Evolutionary conservation across 768 basidiomycete species (phyloP).

Genomic region (Floccularia luteovirens): DNA sequence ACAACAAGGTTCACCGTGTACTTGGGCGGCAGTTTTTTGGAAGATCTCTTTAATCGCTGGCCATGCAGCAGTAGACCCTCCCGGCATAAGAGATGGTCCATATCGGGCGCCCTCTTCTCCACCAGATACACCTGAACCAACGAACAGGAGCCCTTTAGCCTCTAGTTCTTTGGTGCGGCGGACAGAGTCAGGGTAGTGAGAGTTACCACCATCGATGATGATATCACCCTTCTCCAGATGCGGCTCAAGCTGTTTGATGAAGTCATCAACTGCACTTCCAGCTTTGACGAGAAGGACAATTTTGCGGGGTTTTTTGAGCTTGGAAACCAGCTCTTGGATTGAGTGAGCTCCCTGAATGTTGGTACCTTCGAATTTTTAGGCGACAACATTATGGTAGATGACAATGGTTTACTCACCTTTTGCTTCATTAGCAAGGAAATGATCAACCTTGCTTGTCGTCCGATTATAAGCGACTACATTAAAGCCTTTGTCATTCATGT

Average conservation of each 20-base stretch:
- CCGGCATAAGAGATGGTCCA: slow-evolving; percentile 99
- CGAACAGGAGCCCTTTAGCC: slow-evolving; percentile 90
- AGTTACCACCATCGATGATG: slow-evolving; percentile 99
- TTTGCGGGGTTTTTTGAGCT: slow-evolving; percentile 94
- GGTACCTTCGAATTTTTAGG: slow-evolving; percentile 85
- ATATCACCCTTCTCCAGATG: slow-evolving; percentile 94
- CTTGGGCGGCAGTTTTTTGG: slow-evolving; percentile 96
- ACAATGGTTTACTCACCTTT: slow-evolving; percentile 60
- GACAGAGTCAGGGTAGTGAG: slow-evolving; percentile 97
- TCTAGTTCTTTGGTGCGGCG: slow-evolving; percentile 92
- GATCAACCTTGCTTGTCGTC: slow-evolving; percentile 91
- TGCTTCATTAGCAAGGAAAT: slow-evolving; percentile 94
- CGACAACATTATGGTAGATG: slow-evolving; percentile 11
- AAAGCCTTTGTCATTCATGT: slow-evolving; percentile 99
- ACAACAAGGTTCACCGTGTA: slow-evolving; percentile 93
- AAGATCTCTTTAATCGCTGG: slow-evolving; percentile 96
- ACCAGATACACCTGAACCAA: slow-evolving; percentile 98
- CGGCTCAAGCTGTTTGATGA: slow-evolving; percentile 85
- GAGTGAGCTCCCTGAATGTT: slow-evolving; percentile 94
- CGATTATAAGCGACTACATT: slow-evolving; percentile 96
- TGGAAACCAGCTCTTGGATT: slow-evolving; percentile 81
- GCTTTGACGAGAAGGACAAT: slow-evolving; percentile 99
- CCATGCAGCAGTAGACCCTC: slow-evolving; percentile 93
- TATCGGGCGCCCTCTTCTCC: slow-evolving; percentile 98
- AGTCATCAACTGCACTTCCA: slow-evolving; percentile 91